These are phyloP conservation scores for Marchantia polymorpha DNA, from an alignment of 225 moss, liverwort and hornwort genomes.

Conservation along the genomic window DNA sequence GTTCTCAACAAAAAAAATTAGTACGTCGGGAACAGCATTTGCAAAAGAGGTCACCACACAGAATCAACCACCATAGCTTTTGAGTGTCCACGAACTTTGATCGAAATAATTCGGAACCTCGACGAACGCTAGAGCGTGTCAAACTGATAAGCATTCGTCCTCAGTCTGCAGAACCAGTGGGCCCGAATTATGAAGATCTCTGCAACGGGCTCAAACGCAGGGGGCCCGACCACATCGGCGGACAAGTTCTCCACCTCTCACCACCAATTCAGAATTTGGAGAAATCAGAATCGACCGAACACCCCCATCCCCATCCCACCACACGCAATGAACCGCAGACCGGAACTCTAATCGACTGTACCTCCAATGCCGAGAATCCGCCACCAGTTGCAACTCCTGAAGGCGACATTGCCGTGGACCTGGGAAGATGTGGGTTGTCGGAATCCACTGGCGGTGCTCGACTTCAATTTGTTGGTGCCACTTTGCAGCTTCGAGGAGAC, in stretches of 20 bases:
- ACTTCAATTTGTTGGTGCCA: constrained; percentile 73
- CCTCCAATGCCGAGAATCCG: neutral
- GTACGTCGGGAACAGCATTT: too few species aligned
- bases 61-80: too few species aligned
- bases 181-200: constrained; percentile 56
- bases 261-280: constrained; percentile 25
- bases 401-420: neutral
- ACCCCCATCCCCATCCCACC: neutral
- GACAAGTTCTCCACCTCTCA: constrained; percentile 38
- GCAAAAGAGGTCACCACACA: too few species aligned
- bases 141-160: neutral
- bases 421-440: neutral
- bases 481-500: constrained; percentile 77
- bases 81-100: too few species aligned
- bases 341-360: neutral
- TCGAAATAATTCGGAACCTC: too few species aligned
- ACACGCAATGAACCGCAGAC: too few species aligned
- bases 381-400: neutral
- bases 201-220: constrained; percentile 58
- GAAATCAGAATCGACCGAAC: constrained; percentile 7
- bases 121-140: too few species aligned
- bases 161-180: constrained; percentile 41
- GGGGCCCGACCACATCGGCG: constrained; percentile 74
- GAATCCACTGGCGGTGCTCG: constrained; percentile 18
- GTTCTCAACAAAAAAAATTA: too few species aligned